Conservation (phyloP, 2,329 filamentous ascomycete species). For the Aspergillus pseudoviridinutans region DNA sequence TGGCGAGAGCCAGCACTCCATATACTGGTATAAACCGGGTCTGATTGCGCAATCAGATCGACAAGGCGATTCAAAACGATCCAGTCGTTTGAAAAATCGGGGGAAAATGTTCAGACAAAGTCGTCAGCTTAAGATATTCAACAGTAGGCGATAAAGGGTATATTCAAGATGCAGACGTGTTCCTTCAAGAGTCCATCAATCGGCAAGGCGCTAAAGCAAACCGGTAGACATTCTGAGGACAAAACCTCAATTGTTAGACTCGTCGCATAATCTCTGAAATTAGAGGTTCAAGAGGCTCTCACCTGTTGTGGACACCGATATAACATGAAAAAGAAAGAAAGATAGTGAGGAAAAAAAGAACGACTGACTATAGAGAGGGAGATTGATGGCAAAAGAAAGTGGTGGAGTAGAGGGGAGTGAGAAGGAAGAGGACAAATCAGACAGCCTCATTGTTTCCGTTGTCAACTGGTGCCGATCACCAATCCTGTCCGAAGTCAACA, state of each 20-base stretch:
- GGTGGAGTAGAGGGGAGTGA: neutral
- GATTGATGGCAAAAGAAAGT: neutral
- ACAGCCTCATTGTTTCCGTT: neutral
- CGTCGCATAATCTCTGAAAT: neutral
- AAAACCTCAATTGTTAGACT: neutral
- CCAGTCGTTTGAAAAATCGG: neutral
- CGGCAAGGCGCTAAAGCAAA: neutral
- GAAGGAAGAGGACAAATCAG: neutral
- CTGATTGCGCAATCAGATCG: neutral
- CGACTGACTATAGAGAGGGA: neutral
- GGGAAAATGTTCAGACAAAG: neutral
- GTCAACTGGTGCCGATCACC: neutral
- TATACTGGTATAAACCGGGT: neutral
- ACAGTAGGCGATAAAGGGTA: neutral
- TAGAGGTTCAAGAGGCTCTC: neutral
- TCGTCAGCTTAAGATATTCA: neutral
- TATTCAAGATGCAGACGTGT: neutral
- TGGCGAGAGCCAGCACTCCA: neutral
- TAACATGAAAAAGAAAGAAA: neutral
- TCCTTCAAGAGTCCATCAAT: neutral
- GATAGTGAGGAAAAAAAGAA: neutral
- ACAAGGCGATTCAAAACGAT: neutral
- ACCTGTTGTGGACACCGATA: neutral
- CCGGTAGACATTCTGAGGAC: neutral
- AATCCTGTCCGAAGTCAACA: neutral